phyloP scores from a whole-genome alignment of 2,329 filamentous ascomycete genomes.

The Lizonia empirigonia region DNA sequence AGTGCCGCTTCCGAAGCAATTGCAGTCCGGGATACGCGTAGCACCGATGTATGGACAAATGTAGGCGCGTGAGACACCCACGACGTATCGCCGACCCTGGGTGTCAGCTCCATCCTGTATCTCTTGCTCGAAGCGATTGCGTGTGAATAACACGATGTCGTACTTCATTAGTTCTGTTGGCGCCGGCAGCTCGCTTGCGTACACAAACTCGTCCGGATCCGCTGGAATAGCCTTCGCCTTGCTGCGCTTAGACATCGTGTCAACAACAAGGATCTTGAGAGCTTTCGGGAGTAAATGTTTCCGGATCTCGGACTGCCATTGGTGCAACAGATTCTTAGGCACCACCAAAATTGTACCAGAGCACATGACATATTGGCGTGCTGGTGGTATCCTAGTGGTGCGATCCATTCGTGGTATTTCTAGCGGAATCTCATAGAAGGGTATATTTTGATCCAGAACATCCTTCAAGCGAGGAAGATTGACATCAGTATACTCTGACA shows the following conservation, averaged over 20 bases:
- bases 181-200: conserved; percentile 61
- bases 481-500: conserved; percentile 42
- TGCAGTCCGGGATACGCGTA: conserved; percentile 52
- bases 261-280: conserved; percentile 69
- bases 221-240: conserved; percentile 18
- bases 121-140: conserved; percentile 73
- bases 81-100: conserved; percentile 48
- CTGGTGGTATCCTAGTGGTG: conserved; percentile 46
- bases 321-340: conserved; percentile 79
- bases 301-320: conserved; percentile 81
- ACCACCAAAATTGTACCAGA: conserved; percentile 77
- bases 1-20: conserved; percentile 49
- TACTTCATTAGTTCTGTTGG: conserved; percentile 65
- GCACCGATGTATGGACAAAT: conserved; percentile 53
- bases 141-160: conserved; percentile 80
- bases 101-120: conserved; percentile 58
- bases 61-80: conserved; percentile 33
- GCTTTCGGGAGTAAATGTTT: conserved; percentile 70
- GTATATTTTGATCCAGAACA: conserved; percentile 42
- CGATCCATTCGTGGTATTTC: conserved; percentile 51
- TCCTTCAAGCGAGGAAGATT: conserved; percentile 41
- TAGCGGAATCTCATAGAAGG: conserved; percentile 50
- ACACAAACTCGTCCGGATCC: conserved; percentile 29
- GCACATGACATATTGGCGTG: conserved; percentile 66
- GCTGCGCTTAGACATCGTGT: conserved; percentile 40